Evolutionary conservation across 1,139 yeast species (phyloP), one percentile per base, ranked within the genome.

Genomic region (Suhomyces anneliseae): DNA sequence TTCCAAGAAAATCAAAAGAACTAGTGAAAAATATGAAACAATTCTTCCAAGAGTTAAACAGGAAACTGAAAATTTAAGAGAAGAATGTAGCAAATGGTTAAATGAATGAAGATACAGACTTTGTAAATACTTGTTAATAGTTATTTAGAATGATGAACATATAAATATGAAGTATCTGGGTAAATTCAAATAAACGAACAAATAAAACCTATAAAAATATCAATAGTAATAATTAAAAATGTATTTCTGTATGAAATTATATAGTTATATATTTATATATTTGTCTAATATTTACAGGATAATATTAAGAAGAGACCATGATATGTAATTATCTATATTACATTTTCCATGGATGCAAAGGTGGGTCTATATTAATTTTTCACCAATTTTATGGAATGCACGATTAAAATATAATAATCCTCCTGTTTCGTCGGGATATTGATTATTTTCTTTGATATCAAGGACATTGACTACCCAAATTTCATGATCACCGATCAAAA

Each of bases 391-490:
- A 61, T 83, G 86, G 57, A 86, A 86, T 19, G 71, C 66, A 55
- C 88, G 71, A 56, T 85, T 76, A 61, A 78, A 85, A 56, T 85
- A 86, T n/a, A 86, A 59, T 39, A 87, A 61, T 0, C 90, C 90
- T 3, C 90, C 90, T 2, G 76, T 65, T 46, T 58, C 57, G 6
- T 54, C 52, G 7, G 36, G 14, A n/a, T 62, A 62, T 2, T 57
- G 54, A 27, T 60, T 58, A 29, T 67, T 62, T 27, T 73, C 68
- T 4, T 52, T 65, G 6, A 83, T 77, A n/a, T 84, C 84, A 34
- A 75, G 62, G 1, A 86, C 88, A 48, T 76, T 74, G 3, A 87
- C 95, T 3, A 88, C 82, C 96, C 97, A 90, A 2, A 90, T 83
- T 61, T 90, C 96, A 64, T 90, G 97, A 55, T 85, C 88, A 49